Percentiles rank a stretch among this genome's conserved stretches.
Conservation (phyloP, 192 early-diverging fungal genomes). For the Kappamyces sp. region DNA sequence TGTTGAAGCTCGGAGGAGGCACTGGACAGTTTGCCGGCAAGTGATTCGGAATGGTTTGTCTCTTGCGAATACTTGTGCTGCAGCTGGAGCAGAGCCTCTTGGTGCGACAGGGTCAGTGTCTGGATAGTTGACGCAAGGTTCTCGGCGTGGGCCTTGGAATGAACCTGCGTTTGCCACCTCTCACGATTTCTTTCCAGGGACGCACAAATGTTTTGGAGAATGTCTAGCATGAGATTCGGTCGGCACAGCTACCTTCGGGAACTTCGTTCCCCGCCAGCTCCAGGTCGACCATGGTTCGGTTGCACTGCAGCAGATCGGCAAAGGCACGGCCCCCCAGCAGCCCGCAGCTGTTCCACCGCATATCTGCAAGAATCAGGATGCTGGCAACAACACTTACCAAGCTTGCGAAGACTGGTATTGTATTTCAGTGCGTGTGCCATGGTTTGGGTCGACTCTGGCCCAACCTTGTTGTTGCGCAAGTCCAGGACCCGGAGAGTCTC, state of each 20-base stretch:
- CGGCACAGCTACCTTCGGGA: slow-evolving; percentile 38
- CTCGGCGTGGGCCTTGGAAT: slow-evolving; percentile 27
- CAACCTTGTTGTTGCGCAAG: slow-evolving; percentile 55
- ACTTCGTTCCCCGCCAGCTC: slow-evolving; percentile 51
- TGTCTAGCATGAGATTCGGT: background rate
- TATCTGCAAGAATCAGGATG: slow-evolving; percentile 22
- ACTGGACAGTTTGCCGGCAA: slow-evolving; percentile 28
- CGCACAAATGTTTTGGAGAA: background rate
- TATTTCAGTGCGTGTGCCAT: slow-evolving; percentile 38
- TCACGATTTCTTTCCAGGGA: slow-evolving; percentile 39
- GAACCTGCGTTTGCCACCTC: slow-evolving; percentile 21
- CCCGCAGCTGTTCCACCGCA: slow-evolving; percentile 54
- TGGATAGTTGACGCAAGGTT: slow-evolving; percentile 36
- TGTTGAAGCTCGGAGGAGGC: slow-evolving; percentile 32
- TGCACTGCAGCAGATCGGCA: slow-evolving; percentile 43
- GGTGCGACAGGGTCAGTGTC: slow-evolving; percentile 31
- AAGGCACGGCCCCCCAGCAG: slow-evolving; percentile 42
- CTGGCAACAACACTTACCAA: slow-evolving; percentile 27
- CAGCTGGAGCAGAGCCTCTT: slow-evolving; percentile 29
- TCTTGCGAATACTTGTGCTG: slow-evolving; percentile 25
- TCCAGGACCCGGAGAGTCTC: slow-evolving; percentile 41
- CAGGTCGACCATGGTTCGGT: slow-evolving; percentile 34
- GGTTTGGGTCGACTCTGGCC: slow-evolving; percentile 36
- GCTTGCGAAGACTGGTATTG: slow-evolving; percentile 35
- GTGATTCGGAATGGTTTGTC: slow-evolving; percentile 13